Evolutionary conservation across 371 early-diverging fungal species (phyloP).

Genomic region (Lichtheimia corymbifera): DNA sequence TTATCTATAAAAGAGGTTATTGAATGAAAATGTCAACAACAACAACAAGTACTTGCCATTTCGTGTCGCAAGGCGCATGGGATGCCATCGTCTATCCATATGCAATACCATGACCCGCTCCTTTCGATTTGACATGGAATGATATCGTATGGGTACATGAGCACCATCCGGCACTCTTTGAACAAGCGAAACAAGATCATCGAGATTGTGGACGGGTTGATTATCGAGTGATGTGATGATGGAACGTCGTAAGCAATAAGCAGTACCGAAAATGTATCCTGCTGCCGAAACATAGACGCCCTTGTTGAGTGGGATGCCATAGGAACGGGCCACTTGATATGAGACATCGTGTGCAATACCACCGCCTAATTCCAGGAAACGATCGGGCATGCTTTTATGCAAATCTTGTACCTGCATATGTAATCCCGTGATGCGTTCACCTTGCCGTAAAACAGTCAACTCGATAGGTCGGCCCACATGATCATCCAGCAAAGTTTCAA

Average conservation of each 20-base stretch:
- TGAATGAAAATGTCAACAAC: neutral
- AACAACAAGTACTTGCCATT: conserved; percentile 55
- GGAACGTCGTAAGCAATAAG: conserved; percentile 58
- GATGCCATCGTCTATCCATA: conserved; percentile 85
- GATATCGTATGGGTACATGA: conserved; percentile 82
- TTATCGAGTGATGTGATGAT: conserved; percentile 70
- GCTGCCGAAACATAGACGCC: conserved; percentile 83
- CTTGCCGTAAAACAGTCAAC: conserved; percentile 73
- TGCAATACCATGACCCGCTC: conserved; percentile 74
- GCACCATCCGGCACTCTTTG: conserved; percentile 69
- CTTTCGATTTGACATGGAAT: conserved; percentile 58
- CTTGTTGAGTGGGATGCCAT: conserved; percentile 61
- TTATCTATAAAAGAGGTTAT: conserved; percentile 28
- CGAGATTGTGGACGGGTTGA: conserved; percentile 71
- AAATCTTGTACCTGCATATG: conserved; percentile 73
- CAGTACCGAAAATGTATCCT: conserved; percentile 69
- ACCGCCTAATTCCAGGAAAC: conserved; percentile 85
- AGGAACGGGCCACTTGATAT: conserved; percentile 84
- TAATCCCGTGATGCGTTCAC: conserved; percentile 45
- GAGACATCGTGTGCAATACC: conserved; percentile 80
- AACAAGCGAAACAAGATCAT: conserved; percentile 73
- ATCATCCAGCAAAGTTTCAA: conserved; percentile 70
- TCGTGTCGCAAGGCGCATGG: conserved; percentile 73
- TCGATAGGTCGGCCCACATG: conserved; percentile 60
- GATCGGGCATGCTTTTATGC: conserved; percentile 70